Conservation (phyloP, 768 basidiomycete species). For the Lentinula detonsa region DNA sequence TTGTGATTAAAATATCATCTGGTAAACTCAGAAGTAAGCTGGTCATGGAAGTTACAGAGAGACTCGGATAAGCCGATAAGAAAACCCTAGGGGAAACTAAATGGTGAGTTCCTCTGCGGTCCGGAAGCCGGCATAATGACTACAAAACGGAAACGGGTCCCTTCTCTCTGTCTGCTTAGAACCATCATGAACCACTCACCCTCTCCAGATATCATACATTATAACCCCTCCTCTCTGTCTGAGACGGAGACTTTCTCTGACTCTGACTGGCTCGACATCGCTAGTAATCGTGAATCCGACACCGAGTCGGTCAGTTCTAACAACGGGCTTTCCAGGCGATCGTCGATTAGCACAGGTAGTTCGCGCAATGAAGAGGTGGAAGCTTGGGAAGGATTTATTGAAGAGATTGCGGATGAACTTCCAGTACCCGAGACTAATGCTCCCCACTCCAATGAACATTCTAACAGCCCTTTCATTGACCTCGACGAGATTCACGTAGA, state of each 20-base stretch:
- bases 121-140: constrained; percentile 1
- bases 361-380: constrained; percentile 66
- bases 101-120: background rate
- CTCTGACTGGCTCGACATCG: constrained; percentile 81
- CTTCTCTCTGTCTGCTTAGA: constrained; percentile 19
- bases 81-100: background rate
- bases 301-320: constrained; percentile 62
- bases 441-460: constrained; percentile 12
- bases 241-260: constrained; percentile 68
- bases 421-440: constrained; percentile 11
- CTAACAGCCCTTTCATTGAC: constrained; percentile 11
- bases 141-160: constrained; percentile 4
- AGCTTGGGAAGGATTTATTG: constrained; percentile 74
- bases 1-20: constrained; percentile 36
- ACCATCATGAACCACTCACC: constrained; percentile 23
- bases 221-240: constrained; percentile 40
- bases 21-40: constrained; percentile 28
- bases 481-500: constrained; percentile 40
- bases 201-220: constrained; percentile 21
- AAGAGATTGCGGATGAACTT: constrained; percentile 44
- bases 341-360: constrained; percentile 65
- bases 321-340: constrained; percentile 60
- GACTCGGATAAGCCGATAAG: background rate
- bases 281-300: constrained; percentile 61
- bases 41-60: constrained; percentile 6